A percentile compares a stretch with the other conserved stretches of the same genome.
Conservation (phyloP, 2,329 filamentous ascomycete genomes). For the Stagonosporopsis vannaccii region DNA sequence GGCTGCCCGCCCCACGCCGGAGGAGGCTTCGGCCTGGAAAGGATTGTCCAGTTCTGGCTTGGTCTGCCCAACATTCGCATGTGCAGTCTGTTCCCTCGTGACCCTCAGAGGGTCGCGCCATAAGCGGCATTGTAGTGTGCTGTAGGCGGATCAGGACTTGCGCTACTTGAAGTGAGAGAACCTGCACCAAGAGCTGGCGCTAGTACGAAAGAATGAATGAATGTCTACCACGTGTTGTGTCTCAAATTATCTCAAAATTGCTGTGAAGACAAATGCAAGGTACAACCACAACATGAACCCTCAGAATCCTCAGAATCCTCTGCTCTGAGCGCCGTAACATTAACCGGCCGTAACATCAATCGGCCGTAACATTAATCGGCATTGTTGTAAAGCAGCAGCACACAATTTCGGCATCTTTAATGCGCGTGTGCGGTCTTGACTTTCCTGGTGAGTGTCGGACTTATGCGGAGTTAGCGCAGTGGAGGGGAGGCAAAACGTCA, state of each 20-base stretch:
- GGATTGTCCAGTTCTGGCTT: slow-evolving; percentile 72
- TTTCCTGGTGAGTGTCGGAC: background rate
- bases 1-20: slow-evolving; percentile 71
- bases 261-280: background rate
- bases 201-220: background rate
- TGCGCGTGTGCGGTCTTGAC: background rate
- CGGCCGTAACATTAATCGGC: background rate
- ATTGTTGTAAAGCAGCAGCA: background rate
- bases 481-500: slow-evolving; percentile 11
- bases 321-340: background rate
- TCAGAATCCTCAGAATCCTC: background rate
- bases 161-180: background rate
- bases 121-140: slow-evolving; percentile 30
- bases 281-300: no score
- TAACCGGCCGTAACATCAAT: no score
- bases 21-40: slow-evolving; percentile 70
- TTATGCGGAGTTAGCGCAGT: slow-evolving; percentile 4
- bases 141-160: background rate
- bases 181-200: background rate
- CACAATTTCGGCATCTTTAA: background rate
- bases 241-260: background rate
- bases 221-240: background rate
- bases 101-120: slow-evolving; percentile 63
- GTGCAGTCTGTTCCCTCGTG: slow-evolving; percentile 69
- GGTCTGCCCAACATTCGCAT: slow-evolving; percentile 69